Percentiles rank a stretch among this genome's conserved stretches.
These are phyloP conservation scores for Suillus discolor DNA, from an alignment of 768 basidiomycete species.

Conservation along the genomic window DNA sequence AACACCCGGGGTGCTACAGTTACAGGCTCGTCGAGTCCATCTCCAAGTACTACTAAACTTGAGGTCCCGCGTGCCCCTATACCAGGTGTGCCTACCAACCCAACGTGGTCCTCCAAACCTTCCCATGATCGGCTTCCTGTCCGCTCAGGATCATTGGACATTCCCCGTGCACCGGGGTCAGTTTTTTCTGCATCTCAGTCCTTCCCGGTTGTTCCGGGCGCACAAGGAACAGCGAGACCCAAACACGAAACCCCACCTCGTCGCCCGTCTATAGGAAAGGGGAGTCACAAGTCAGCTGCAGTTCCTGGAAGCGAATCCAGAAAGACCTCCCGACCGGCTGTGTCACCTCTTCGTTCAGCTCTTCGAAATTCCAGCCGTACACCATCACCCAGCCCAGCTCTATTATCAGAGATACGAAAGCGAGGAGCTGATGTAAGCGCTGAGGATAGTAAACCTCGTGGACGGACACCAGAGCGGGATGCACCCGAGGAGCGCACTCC, in stretches of 20 bases:
- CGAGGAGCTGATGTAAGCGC: neutral
- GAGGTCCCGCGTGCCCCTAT: slow-evolving; percentile 13
- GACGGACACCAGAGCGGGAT: slow-evolving; percentile 13
- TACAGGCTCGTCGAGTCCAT: neutral
- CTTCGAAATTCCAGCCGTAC: slow-evolving; percentile 55
- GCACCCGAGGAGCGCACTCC: neutral
- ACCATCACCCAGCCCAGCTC: slow-evolving; percentile 44
- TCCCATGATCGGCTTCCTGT: slow-evolving; percentile 1
- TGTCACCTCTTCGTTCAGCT: slow-evolving; percentile 63
- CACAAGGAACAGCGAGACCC: neutral
- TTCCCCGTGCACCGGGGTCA: slow-evolving; percentile 23
- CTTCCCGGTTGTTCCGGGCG: neutral
- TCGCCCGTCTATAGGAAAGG: neutral
- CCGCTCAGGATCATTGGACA: slow-evolving; percentile 22
- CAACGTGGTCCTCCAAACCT: neutral
- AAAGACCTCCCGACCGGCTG: slow-evolving; percentile 32
- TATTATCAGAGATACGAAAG: slow-evolving; percentile 3
- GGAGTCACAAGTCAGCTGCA: neutral
- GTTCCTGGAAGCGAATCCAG: neutral
- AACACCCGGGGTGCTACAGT: slow-evolving; percentile 17
- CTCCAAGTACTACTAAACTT: neutral
- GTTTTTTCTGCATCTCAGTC: slow-evolving; percentile 9
- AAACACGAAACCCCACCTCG: neutral
- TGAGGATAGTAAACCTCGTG: slow-evolving; percentile 1
- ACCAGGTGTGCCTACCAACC: slow-evolving; percentile 2